These are phyloP conservation scores for Perkinsus marinus DNA, from an alignment of 169 alveolate species.

Conservation along the genomic window DNA sequence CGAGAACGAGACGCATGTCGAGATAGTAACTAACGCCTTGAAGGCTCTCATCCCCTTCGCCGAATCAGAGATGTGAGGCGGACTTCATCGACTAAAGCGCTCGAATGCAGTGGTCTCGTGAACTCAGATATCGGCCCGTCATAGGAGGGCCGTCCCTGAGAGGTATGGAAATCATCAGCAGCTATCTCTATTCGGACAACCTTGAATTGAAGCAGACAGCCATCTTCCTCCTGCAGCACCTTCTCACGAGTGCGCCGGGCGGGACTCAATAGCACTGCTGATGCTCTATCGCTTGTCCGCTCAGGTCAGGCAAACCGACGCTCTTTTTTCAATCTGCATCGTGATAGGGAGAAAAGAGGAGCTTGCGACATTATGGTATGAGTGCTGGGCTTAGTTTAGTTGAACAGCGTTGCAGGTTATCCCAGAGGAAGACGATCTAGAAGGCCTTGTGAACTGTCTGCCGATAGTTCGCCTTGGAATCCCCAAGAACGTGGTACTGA, in stretches of 20 bases:
- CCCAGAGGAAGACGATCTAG: background rate
- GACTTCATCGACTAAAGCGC: too few species aligned
- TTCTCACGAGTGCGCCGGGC: background rate
- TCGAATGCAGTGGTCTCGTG: too few species aligned
- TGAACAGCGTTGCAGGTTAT: background rate
- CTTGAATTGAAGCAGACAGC: background rate
- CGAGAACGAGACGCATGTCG: slow-evolving; percentile 30
- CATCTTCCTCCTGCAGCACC: background rate
- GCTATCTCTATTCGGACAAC: background rate
- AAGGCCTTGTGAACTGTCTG: background rate
- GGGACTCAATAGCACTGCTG: background rate
- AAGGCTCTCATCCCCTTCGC: slow-evolving; percentile 31
- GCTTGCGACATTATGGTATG: background rate
- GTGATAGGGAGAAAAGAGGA: background rate
- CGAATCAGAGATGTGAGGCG: slow-evolving; percentile 11
- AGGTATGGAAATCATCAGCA: background rate
- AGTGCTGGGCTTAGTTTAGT: background rate
- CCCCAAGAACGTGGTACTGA: background rate
- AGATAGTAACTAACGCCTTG: slow-evolving; percentile 18
- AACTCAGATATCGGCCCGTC: background rate
- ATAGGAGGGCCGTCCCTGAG: background rate
- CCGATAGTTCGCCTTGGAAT: background rate
- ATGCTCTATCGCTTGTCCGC: background rate
- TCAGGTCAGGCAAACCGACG: background rate
- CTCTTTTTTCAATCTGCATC: background rate